Evolutionary conservation across 2,329 filamentous ascomycete genomes (phyloP).

Genomic region (Fusarium nodosum): DNA sequence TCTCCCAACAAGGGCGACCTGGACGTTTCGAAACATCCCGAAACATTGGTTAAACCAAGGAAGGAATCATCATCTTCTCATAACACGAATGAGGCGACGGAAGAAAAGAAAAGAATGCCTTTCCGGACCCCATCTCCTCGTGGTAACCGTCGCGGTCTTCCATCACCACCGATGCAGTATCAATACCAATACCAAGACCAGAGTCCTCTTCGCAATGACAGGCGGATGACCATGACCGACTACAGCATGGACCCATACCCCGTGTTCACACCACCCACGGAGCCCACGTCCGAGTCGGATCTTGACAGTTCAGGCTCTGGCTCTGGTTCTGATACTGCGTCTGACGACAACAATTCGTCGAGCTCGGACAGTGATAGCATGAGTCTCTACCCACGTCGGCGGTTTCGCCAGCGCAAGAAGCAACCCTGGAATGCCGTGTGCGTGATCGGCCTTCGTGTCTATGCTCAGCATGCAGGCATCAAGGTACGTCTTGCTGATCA

Average conservation of each 20-base stretch:
- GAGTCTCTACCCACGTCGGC: background rate
- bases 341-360: slow-evolving; percentile 45
- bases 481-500: slow-evolving; percentile 54
- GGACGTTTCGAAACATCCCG: slow-evolving; percentile 24
- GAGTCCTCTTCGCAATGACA: slow-evolving; percentile 7
- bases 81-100: slow-evolving; percentile 18
- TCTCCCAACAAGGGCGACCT: slow-evolving; percentile 40
- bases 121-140: background rate
- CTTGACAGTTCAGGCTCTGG: slow-evolving; percentile 37
- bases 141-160: background rate
- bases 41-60: slow-evolving; percentile 9
- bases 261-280: slow-evolving; percentile 32
- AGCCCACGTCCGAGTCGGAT: slow-evolving; percentile 31
- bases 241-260: slow-evolving; percentile 33
- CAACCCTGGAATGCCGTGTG: slow-evolving; percentile 60
- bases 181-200: background rate
- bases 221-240: slow-evolving; percentile 21
- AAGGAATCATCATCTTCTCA: slow-evolving; percentile 14
- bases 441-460: slow-evolving; percentile 58
- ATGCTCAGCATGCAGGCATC: slow-evolving; percentile 54
- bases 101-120: slow-evolving; percentile 26
- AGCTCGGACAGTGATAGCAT: slow-evolving; percentile 41
- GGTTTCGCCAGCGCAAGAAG: slow-evolving; percentile 32
- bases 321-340: slow-evolving; percentile 31
- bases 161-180: background rate